Evolutionary conservation across 2,329 filamentous ascomycete species (phyloP), one percentile per base, ranked within the genome.

Genomic region (Claviceps citrina): DNA sequence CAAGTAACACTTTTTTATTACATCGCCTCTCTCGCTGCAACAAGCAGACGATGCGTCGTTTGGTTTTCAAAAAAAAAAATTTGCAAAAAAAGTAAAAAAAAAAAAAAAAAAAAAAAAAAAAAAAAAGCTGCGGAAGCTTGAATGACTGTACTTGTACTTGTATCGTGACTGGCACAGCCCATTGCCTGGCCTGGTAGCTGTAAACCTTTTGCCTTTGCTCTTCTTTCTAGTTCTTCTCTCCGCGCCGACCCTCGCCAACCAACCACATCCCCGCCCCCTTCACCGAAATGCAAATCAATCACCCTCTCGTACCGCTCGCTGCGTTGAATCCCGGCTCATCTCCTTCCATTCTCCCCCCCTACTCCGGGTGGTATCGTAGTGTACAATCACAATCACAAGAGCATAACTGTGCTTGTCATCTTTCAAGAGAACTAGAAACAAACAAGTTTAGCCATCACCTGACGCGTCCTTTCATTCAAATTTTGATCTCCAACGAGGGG

Each of bases 401-500:
- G 38, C 18, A 40, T 6, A 18, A 3, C 13, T 27, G 13, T 22
- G 16, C 18, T 24, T 20, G 7, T 26, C 20, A 9, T n/a, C n/a
- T n/a, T 37, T 33, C 28, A 42, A 38, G 33, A 41, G 15, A 42
- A 42, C 28, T 33, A n/a, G 7, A 16, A 24, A 32, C 3, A 30
- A 6, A 15, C 12, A 19, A 20, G 15, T 19, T 5, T 15, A 24
- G 13, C 31, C 18, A 38, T 26, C 18, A 7, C 24, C 24, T 16
- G 7, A 28, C 8, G 12, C 4, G n/a, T n/a, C n/a, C n/a, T n/a
- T n/a, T n/a, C n/a, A n/a, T n/a, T n/a, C n/a, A n/a, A n/a, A n/a
- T n/a, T n/a, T n/a, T n/a, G n/a, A n/a, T n/a, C n/a, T n/a, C n/a
- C n/a, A n/a, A n/a, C n/a, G n/a, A n/a, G n/a, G 32, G 12, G 6